phyloP scores from a whole-genome alignment of 805 yeast species.

The Yarrowia sp. region DNA sequence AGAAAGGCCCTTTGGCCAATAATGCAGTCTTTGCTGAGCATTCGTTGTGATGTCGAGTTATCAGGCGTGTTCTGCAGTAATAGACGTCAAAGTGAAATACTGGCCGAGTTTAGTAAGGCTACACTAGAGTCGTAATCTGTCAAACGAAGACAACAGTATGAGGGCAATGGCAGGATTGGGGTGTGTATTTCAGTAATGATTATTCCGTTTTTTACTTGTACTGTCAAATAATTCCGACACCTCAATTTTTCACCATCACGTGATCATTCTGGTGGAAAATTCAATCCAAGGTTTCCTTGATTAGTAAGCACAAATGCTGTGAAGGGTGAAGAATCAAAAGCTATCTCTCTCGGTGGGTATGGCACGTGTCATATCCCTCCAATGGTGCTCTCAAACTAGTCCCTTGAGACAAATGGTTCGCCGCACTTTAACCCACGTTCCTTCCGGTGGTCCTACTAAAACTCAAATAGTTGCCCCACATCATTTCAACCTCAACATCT shows the following conservation, averaged over 20 bases:
- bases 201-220: background rate
- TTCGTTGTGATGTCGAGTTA: conserved; percentile 1
- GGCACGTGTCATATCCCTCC: background rate
- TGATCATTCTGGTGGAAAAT: background rate
- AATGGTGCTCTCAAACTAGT: background rate
- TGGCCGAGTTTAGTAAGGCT: too few species aligned
- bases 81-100: background rate
- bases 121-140: too few species aligned
- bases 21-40: conserved; percentile 20
- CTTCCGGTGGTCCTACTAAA: background rate
- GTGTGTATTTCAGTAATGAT: too few species aligned
- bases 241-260: background rate
- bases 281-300: background rate
- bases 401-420: background rate
- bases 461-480: conserved; percentile 1
- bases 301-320: too few species aligned
- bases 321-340: too few species aligned
- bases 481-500: conserved; percentile 11
- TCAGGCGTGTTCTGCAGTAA: background rate
- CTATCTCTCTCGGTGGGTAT: background rate
- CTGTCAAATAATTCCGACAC: too few species aligned
- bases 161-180: too few species aligned
- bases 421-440: background rate
- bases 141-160: too few species aligned
- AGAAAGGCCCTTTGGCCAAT: conserved; percentile 21